Evolutionary conservation across 352 stramenopile genomes (phyloP), one percentile per base, ranked within the genome.

Genomic region (Globisporangium iwayamae): DNA sequence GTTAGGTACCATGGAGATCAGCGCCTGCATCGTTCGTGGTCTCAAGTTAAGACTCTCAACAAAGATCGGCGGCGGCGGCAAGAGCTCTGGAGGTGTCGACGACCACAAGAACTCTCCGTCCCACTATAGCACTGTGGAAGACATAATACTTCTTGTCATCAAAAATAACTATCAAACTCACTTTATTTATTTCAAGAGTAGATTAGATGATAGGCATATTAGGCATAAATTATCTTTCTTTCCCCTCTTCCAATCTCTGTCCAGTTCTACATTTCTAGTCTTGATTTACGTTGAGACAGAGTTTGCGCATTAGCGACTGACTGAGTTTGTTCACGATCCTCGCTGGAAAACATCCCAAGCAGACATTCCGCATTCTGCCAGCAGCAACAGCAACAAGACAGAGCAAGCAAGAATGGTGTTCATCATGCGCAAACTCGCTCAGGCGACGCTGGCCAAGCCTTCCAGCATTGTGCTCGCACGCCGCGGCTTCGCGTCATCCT

Each of bases 351-450:
- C 32, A 20, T 43, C 34, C 34, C 38, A 60, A 60, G 38, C 8
- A 50, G 38, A 20, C 43, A 51, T 61, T 48, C 55, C 55, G 41
- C 55, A 52, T 52, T 52, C 38, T 46, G 0, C 34, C 20, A 38
- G 22, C 30, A 28, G 20, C 54, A 38, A 16, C 32, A 41, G 8
- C 56, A 30, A 39, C 30, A 16, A 45, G 34, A 39, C 34, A 14
- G 8, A 22, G 20, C 16, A 9, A 43, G 11, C 34, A 6, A 13
- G 36, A 8, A 63, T 63, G 58, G 60, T 66, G 39, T 39, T 50
- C 32, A 36, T 66, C 60, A 59, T 59, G 34, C 60, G 60, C 34
- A 59, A 28, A 28, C 41, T 66, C 41, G 56, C 56, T 4, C n/a
- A 28, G 30, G 51, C 51, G 30, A 55, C 34, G 43, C 41, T 20